Evolutionary conservation across 805 yeast genomes (phyloP).

Genomic region (Candida xiaguanensis): DNA sequence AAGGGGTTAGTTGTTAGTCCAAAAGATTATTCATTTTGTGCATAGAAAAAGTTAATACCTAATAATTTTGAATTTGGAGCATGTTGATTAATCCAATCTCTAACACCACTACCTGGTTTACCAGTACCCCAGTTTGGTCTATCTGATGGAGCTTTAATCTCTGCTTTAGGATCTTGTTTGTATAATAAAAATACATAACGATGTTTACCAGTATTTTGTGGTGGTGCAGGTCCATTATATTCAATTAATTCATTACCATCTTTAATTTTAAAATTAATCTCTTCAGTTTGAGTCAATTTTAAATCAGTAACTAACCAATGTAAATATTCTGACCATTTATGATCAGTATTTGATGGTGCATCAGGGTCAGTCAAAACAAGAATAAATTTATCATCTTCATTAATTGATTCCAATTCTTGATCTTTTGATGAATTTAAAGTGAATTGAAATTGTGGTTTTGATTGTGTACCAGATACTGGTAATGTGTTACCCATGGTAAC

Average conservation of each 20-base stretch:
- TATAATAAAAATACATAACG: constrained; percentile 77
- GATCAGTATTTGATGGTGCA: constrained; percentile 81
- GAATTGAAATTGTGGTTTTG: constrained; percentile 62
- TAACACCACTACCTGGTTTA: constrained; percentile 72
- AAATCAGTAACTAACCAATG: constrained; percentile 68
- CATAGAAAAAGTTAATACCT: constrained; percentile 79
- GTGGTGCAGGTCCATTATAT: constrained; percentile 89
- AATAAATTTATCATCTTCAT: constrained; percentile 55
- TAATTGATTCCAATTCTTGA: constrained; percentile 35
- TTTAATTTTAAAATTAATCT: constrained; percentile 26
- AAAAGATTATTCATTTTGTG: constrained; percentile 63
- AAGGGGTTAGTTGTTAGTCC: constrained; percentile 90
- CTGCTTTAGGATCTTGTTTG: constrained; percentile 53
- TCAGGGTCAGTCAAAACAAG: constrained; percentile 89
- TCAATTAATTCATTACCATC: constrained; percentile 43
- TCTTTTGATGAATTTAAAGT: constrained; percentile 49
- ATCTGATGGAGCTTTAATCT: constrained; percentile 43
- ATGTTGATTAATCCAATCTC: constrained; percentile 65
- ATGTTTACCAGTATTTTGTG: constrained; percentile 79
- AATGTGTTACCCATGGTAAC: constrained; percentile 81
- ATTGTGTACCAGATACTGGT: constrained; percentile 61
- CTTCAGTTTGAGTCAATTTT: constrained; percentile 33
- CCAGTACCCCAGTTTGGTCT: constrained; percentile 86
- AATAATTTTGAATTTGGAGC: constrained; percentile 55
- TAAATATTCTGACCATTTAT: constrained; percentile 83